A percentile compares a stretch with the other conserved stretches of the same genome.
These are phyloP conservation scores for Xylariaceae sp. DNA, from an alignment of 2,329 filamentous ascomycete genomes.

Conservation along the genomic window DNA sequence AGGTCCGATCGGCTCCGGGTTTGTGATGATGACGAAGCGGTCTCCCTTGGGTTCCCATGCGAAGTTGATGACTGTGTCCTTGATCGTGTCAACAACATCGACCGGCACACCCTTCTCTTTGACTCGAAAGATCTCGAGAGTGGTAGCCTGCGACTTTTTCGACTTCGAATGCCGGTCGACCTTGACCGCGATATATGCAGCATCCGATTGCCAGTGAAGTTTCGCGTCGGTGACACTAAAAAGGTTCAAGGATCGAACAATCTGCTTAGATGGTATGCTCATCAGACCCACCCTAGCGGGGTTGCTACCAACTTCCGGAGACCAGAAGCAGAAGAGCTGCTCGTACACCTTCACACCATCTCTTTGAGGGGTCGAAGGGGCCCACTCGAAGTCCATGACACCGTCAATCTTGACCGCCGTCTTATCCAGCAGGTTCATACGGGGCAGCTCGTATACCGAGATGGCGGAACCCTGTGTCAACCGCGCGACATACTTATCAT, in stretches of 20 bases:
- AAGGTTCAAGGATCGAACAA: conserved; percentile 91
- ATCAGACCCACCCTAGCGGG: conserved; percentile 96
- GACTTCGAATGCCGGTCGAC: conserved; percentile 98
- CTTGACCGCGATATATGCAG: conserved; percentile 94
- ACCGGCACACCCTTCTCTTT: conserved; percentile 97
- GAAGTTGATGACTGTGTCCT: conserved; percentile 99
- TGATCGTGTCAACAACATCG: conserved; percentile 95
- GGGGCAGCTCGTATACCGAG: conserved; percentile 85
- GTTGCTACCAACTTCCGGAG: conserved; percentile 95
- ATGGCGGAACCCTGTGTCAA: conserved; percentile 87
- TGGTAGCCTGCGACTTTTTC: conserved; percentile 96
- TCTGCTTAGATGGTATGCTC: conserved; percentile 92
- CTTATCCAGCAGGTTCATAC: conserved; percentile 90
- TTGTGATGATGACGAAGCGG: conserved; percentile 95
- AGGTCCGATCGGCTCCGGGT: conserved; percentile 76
- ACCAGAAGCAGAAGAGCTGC: conserved; percentile 98
- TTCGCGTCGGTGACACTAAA: conserved; percentile 98
- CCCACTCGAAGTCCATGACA: conserved; percentile 98
- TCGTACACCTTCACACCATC: conserved; percentile 90
- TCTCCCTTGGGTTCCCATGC: conserved; percentile 99
- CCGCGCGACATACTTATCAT: conserved; percentile 95
- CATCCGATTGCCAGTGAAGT: conserved; percentile 97
- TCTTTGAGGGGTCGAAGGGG: conserved; percentile 77
- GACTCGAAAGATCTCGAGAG: conserved; percentile 96
- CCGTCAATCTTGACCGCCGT: conserved; percentile 94